Evolutionary conservation across 805 yeast genomes (phyloP), one percentile per base, ranked within the genome.

Genomic region (Starmerella bombicola): DNA sequence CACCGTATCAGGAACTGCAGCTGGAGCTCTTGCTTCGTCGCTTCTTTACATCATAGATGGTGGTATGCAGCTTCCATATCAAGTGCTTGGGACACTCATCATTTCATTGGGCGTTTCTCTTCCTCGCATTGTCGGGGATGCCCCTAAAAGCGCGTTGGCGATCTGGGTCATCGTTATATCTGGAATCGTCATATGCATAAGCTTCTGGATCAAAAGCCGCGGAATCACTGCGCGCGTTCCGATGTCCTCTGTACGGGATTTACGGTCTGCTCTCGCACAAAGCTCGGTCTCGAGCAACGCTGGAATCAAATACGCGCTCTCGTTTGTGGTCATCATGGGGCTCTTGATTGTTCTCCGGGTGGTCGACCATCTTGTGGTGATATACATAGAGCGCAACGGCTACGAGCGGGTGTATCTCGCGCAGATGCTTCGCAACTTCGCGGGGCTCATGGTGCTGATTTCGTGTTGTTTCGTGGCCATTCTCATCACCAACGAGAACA

Each of bases 401-500:
- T 36, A 28, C 25, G 41, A 35, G 29, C 32, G 35, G 18, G 40
- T 28, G 12, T 49, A 49, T 35, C 32, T 49, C 13, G 50, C 50
- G 2, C 38, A 40, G 12, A 47, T 49, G 23, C 43, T 49, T 18
- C 43, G 42, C 38, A 40, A 43, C 36, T 40, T 49, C 23, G 41
- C 48, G 18, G 46, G 50, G 9, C 34, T 52, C 31, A 45, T 44
- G 49, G 49, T 48, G 17, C 44, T 52, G 21, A 41, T 48, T 6
- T 42, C 43, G 29, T 45, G 54, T 40, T 45, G 52, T 9, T 48
- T 50, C 25, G 37, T 37, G 12, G 39, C 45, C 15, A 50, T 51
- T 23, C 34, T 46, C 33, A 18, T 42, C 20, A 38, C 48, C 19
- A 50, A 50, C 43, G 33, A 36, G 26, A 19, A 31, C 25, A 38